Evolutionary conservation across 768 basidiomycete species (phyloP).

Genomic region (Suillus subluteus): DNA sequence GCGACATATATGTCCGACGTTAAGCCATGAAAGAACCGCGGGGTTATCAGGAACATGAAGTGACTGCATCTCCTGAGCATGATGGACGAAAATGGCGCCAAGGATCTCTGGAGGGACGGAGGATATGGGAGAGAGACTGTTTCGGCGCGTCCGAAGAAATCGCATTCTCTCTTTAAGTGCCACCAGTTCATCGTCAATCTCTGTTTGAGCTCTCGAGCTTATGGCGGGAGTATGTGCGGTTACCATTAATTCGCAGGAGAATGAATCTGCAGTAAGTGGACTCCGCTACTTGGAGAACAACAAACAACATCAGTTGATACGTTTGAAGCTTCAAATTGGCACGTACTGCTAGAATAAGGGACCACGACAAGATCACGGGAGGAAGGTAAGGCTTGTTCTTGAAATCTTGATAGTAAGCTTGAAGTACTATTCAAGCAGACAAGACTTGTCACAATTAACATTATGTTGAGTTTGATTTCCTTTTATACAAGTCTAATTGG

Average conservation of each 20-base stretch:
- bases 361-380: not conserved
- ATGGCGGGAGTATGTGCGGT: not conserved
- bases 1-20: conserved; percentile 12
- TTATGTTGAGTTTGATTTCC: too few relatives aligned
- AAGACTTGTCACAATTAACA: too few relatives aligned
- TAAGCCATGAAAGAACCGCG: conserved; percentile 11
- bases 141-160: conserved; percentile 10
- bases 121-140: conserved; percentile 11
- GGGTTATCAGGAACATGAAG: not conserved
- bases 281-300: not conserved
- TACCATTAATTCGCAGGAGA: not conserved
- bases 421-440: too few relatives aligned
- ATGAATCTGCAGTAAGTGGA: not conserved
- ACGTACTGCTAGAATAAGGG: not conserved
- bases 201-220: not conserved
- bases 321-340: not conserved
- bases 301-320: not conserved
- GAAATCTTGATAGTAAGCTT: too few relatives aligned
- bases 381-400: too few relatives aligned
- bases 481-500: too few relatives aligned
- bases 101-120: conserved; percentile 15
- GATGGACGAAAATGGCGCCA: conserved; percentile 6
- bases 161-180: not conserved
- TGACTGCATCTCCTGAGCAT: not conserved
- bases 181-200: conserved; percentile 10